Base-by-base conservation (phyloP, 192 early-diverging fungal genomes). In the Coemansia sp. region DNA sequence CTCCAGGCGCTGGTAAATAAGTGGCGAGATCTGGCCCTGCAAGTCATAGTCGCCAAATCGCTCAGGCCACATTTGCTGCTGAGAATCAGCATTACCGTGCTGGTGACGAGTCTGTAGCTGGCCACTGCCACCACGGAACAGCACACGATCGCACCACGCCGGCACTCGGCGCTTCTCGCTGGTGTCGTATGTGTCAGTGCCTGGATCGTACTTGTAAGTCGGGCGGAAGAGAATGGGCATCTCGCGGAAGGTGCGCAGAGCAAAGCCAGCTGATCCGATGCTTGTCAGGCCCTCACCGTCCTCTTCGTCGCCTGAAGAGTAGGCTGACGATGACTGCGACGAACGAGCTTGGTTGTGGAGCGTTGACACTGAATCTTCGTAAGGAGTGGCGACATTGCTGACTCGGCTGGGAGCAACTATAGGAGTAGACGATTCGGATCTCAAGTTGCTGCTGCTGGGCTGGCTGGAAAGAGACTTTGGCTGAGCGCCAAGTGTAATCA, bases 121-220 rank as follows among this genome's bases (percentile, higher is more conserved):
- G 4, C 70, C 63, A 15, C 67, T 61, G 29, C 64, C 72, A 22
- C 86, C 82, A 24, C 89, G 82, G 69, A 83, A 92, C 20, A 94
- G 72, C 32, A 99, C 87, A 58, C 98, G 89, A 85, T 99, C 98
- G 75, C 97, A 98, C 93, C 94, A 99, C 10, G 94, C 91, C 1
- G 98, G 98, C 3, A 89, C 89, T 29, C 98, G 87, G 65, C 90
- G 88, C 85, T 99, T 99, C 48, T 98, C 96, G 44, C 91, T 93
- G 5, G 90, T 88, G 71, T 99, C 98, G 68, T 96, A 99, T 11
- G 75, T 76, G 38, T 93, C 87, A 15, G 90, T 91, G 17, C 91
- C 91, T 5, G 87, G 87, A 68, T 99, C 91, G 74, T 95, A 98
- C 80, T 99, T 99, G 89, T 98, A 99, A 2, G 98, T 99, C 0